Conservation (phyloP, 2,329 filamentous ascomycete genomes). For the Hypoxylon sp. region DNA sequence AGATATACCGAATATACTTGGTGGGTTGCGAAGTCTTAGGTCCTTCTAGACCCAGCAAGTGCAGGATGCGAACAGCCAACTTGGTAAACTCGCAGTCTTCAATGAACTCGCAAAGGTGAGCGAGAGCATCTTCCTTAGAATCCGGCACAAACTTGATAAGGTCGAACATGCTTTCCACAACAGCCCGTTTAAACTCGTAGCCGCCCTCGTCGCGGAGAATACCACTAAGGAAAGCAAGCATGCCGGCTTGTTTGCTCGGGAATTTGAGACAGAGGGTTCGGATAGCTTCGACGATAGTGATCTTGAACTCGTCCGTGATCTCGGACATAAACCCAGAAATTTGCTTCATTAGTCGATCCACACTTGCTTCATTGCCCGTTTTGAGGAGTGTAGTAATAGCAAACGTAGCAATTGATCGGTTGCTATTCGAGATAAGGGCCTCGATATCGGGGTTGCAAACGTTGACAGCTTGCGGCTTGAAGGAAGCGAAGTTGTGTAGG, state of each 20-base stretch:
- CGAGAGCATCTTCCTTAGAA: constrained; percentile 83
- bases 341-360: constrained; percentile 98
- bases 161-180: constrained; percentile 99
- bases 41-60: constrained; percentile 93
- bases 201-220: constrained; percentile 96
- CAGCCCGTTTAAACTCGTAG: constrained; percentile 97
- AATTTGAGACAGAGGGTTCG: constrained; percentile 97
- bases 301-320: constrained; percentile 99
- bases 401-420: constrained; percentile 97
- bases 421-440: constrained; percentile 94
- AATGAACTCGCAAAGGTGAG: constrained; percentile 98
- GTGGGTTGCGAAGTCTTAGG: constrained; percentile 96
- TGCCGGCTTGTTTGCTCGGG: constrained; percentile 96
- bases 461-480: constrained; percentile 93
- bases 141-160: constrained; percentile 99
- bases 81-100: constrained; percentile 99
- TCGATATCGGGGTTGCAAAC: constrained; percentile 98
- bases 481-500: constrained; percentile 94
- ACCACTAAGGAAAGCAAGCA: constrained; percentile 97
- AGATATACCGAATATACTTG: constrained; percentile 99
- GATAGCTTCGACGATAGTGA: constrained; percentile 99
- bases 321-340: constrained; percentile 99
- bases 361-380: constrained; percentile 97
- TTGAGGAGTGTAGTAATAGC: constrained; percentile 98
- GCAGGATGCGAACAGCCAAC: constrained; percentile 92